Base-by-base conservation (phyloP, 2,329 filamentous ascomycete genomes). In the Xylaria sp. region DNA sequence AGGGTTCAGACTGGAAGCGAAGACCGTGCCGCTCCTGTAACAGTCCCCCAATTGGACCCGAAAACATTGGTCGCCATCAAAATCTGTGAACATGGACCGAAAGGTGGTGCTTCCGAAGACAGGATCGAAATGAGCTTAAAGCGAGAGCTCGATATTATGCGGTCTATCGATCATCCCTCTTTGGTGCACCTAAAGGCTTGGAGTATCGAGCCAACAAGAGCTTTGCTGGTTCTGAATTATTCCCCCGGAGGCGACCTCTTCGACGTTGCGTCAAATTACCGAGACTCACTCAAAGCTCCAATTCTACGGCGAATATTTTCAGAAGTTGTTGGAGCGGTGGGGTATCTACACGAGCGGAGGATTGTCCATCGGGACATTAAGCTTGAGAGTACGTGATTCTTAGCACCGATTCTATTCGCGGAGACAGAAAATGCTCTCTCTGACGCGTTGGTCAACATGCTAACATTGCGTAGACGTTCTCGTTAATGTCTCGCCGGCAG, bases 331-430 rank as follows among this genome's bases (percentile, higher is more conserved):
- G 90, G 89, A 70, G 96, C 95, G 0, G 91, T 97, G 44, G 88
- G 87, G 67, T 98, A 98, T 82, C 84, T 99, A 58, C 96, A 99
- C 80, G 85, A 89, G 63, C 86, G 92, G 75, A 91, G 89, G 74
- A 97, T 99, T 78, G 95, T 98, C 63, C 96, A 99, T 79, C 90
- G 96, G 69, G 96, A 99, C 80, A 97, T 99, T 81, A 99, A 99
- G 83, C 90, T 99, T 68, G 96, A 99, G 85, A 88, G 93, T 96
- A 87, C 82, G 90, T 85, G 55, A 70, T 69, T 74, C 55, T 41
- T 39, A n/a, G 54, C 41, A 12, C 23, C 1, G 20, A 18, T 39
- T 55, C 23, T 37, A 60, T 10, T 25, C 46, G 23, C 28, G 37
- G 51, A 18, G 9, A 44, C 23, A 65, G 68, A 75, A 55, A 70